Percentiles rank a stretch among this genome's conserved stretches.
phyloP scores from a whole-genome alignment of 129 eudicot genomes.

The Erigeron canadensis region DNA sequence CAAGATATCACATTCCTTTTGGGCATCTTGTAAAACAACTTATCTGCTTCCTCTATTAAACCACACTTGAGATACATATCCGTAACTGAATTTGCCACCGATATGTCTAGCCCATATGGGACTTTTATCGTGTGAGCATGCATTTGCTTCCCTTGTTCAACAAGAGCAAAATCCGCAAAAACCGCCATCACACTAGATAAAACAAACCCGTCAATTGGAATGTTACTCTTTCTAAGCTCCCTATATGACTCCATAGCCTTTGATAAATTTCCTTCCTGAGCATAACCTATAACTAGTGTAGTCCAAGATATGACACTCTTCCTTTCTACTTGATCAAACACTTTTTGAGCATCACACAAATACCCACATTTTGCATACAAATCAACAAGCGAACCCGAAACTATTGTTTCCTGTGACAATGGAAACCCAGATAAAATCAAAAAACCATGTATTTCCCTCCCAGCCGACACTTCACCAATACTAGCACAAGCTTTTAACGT shows the following conservation, averaged over 20 bases:
- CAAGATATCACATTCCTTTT: constrained; percentile 54
- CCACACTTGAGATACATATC: constrained; percentile 91
- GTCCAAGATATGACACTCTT: constrained; percentile 77
- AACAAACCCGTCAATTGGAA: constrained; percentile 51
- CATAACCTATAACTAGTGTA: constrained; percentile 59
- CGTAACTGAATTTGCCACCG: constrained; percentile 58
- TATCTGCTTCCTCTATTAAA: constrained; percentile 57
- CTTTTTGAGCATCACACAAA: constrained; percentile 45
- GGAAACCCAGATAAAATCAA: constrained; percentile 42
- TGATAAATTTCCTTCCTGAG: constrained; percentile 51
- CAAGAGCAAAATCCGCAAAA: constrained; percentile 78
- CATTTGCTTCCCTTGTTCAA: constrained; percentile 76
- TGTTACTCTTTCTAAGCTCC: constrained; percentile 50
- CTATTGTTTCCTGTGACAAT: constrained; percentile 36
- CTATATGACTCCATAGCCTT: constrained; percentile 61
- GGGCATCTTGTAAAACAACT: constrained; percentile 49
- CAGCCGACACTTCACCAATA: constrained; percentile 42
- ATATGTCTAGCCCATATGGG: constrained; percentile 50
- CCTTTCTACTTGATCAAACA: constrained; percentile 48
- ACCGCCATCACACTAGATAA: constrained; percentile 70
- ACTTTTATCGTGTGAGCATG: constrained; percentile 54
- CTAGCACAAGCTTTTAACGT: constrained; percentile 67
- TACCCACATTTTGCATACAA: constrained; percentile 70
- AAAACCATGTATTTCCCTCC: constrained; percentile 67
- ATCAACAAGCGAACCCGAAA: constrained; percentile 72